These are phyloP conservation scores for Herpetomonas tarakana DNA, from an alignment of 208 protist genomes.

Conservation along the genomic window DNA sequence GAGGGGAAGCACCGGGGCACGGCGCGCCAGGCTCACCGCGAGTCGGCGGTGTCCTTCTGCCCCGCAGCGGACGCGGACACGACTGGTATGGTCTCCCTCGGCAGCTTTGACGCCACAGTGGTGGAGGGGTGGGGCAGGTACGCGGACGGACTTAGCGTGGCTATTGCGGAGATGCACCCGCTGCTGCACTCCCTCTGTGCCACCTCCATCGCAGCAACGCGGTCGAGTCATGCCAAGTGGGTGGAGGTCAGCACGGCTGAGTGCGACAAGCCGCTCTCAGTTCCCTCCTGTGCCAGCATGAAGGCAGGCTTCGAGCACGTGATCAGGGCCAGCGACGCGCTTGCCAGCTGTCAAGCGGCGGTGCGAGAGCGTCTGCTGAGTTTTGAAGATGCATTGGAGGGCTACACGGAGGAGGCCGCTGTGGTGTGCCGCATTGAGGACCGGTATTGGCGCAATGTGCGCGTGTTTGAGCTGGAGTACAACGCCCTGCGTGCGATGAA, in stretches of 20 bases:
- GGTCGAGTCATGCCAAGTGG: constrained; percentile 55
- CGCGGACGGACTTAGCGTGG: constrained; percentile 20
- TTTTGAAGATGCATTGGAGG: constrained; percentile 42
- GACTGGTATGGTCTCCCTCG: neutral
- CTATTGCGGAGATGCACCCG: constrained; percentile 15
- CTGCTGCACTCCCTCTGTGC: constrained; percentile 35
- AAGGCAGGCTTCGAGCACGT: constrained; percentile 42
- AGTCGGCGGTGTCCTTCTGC: neutral
- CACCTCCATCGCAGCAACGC: constrained; percentile 13
- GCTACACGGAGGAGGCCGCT: constrained; percentile 46
- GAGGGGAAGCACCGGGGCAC: neutral
- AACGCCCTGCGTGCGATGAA: constrained; percentile 34
- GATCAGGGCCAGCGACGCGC: constrained; percentile 47
- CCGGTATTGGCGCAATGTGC: constrained; percentile 37
- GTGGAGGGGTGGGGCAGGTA: constrained; percentile 20
- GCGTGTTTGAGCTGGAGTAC: constrained; percentile 42
- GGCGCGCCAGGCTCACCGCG: neutral
- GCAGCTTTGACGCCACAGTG: neutral
- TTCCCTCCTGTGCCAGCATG: constrained; percentile 20
- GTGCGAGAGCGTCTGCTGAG: constrained; percentile 33
- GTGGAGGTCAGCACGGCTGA: constrained; percentile 20
- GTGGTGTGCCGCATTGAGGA: constrained; percentile 39
- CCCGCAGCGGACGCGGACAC: neutral
- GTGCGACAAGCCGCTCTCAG: constrained; percentile 14
- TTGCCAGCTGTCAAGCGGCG: constrained; percentile 51